Evolutionary conservation across 352 stramenopile genomes (phyloP), one percentile per base, ranked within the genome.

Genomic region (Pythium angustatum): DNA sequence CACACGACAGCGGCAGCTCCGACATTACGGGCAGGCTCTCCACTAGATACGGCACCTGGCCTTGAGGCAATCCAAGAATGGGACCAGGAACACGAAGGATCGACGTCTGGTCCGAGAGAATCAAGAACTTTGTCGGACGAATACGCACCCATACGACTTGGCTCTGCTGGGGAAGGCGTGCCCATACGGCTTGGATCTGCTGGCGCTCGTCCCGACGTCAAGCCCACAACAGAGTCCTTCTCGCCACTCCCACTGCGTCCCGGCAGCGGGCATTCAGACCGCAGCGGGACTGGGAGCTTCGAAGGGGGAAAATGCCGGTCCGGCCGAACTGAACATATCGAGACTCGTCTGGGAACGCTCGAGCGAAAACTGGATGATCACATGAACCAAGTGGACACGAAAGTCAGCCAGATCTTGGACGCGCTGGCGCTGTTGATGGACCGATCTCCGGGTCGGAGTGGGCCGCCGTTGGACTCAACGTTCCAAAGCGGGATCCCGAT

Each of bases 351-450:
- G 14, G 21, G 21, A 2, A 17, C 33, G 11, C 19, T 64, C 0
- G 55, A 70, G 43, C 21, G 62, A 7, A 64, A 62, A 38, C 10
- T 70, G 22, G 63, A 70, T 19, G 22, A 30, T 19, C 53, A 53
- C 19, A 65, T 62, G 48, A 7, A 28, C 1, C 9, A 65, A 12
- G 48, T 70, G 10, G 56, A 70, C 26, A n/a, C 26, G 3, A 70
- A 70, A 15, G 49, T 70, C 19, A 38, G 21, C 21, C 44, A 54
- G 28, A 65, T 70, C 15, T 47, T 70, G 30, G 28, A 62, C 36
- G 38, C 56, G 1, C 28, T 70, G 22, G 53, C 31, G 17, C 30
- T 31, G 19, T 34, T 68, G 26, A 15, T 58, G 2, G 3, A 54
- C 24, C 15, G 40, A 8, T 22, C 53, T 24, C 19, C 53, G 7